Evolutionary conservation across 2,329 filamentous ascomycete species (phyloP).

Genomic region (Hypoxylon sp.): DNA sequence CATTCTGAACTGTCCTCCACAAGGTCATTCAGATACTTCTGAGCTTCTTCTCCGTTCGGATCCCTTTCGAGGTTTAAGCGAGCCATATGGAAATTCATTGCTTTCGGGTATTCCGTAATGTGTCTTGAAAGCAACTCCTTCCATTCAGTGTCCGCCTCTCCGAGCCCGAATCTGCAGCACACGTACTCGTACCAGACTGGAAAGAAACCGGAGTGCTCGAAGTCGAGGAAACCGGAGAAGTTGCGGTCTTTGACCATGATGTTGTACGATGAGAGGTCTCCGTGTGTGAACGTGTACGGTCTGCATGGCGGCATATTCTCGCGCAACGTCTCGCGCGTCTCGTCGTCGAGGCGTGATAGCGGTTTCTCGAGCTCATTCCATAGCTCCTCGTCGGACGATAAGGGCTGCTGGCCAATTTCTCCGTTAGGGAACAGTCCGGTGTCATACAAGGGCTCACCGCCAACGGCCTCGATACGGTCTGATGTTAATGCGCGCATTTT

Average conservation of each 20-base stretch:
- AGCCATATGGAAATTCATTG: conserved; percentile 10
- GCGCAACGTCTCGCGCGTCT: background rate
- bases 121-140: conserved; percentile 11
- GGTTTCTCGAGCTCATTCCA: background rate
- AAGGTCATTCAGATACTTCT: background rate
- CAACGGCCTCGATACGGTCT: conserved; percentile 3
- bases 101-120: conserved; percentile 5
- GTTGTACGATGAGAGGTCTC: conserved; percentile 4
- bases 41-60: background rate
- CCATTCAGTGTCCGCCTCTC: conserved; percentile 7
- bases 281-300: conserved; percentile 18
- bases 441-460: background rate
- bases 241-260: conserved; percentile 17
- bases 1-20: background rate
- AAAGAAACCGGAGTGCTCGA: conserved; percentile 13
- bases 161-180: background rate
- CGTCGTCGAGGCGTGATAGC: background rate
- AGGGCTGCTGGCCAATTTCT: background rate
- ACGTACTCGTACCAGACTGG: conserved; percentile 19
- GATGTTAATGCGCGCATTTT: conserved; percentile 2
- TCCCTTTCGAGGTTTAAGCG: background rate
- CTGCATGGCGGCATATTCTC: conserved; percentile 3
- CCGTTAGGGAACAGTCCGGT: background rate
- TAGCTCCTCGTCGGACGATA: conserved; percentile 13
- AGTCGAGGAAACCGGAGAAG: conserved; percentile 19